Evolutionary conservation across 331 rosid species (phyloP).

Genomic region (Rhamnella rubrinervis): DNA sequence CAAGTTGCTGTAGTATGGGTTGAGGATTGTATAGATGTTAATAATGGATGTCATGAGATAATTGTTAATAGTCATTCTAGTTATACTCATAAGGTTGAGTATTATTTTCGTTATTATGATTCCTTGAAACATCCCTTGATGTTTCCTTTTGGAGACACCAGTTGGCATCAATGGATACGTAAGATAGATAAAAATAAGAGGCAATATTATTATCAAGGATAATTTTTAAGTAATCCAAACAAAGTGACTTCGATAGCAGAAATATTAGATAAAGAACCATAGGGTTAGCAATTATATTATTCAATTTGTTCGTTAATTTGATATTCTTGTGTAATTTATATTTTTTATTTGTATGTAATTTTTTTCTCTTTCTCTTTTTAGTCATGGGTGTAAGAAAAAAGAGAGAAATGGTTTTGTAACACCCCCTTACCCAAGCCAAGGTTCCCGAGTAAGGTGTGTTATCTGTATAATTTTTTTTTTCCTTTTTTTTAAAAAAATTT

Average conservation of each 20-base stretch:
- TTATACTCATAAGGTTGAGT: neutral
- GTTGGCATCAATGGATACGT: neutral
- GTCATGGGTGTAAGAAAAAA: neutral
- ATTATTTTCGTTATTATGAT: slow-evolving; percentile 10
- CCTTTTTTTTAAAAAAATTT: too few relatives aligned
- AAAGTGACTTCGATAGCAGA: too few relatives aligned
- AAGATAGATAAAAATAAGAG: too few relatives aligned
- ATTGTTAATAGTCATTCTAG: neutral
- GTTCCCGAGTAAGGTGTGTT: too few relatives aligned
- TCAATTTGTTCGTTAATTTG: too few relatives aligned
- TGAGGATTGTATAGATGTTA: neutral
- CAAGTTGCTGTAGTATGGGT: slow-evolving; percentile 2
- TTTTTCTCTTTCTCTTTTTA: neutral
- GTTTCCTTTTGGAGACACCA: slow-evolving; percentile 1
- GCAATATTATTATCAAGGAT: too few relatives aligned
- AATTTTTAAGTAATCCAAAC: neutral
- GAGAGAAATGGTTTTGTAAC: neutral
- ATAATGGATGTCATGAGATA: neutral
- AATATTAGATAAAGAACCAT: too few relatives aligned
- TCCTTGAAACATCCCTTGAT: slow-evolving; percentile 2
- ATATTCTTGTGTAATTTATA: too few relatives aligned
- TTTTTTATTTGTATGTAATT: too few relatives aligned
- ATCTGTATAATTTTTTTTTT: too few relatives aligned
- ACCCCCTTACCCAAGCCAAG: too few relatives aligned
- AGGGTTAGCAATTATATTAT: too few relatives aligned